Evolutionary conservation across 1,139 yeast species (phyloP), one percentile per base, ranked within the genome.

Genomic region (Yamadazyma blattariae): DNA sequence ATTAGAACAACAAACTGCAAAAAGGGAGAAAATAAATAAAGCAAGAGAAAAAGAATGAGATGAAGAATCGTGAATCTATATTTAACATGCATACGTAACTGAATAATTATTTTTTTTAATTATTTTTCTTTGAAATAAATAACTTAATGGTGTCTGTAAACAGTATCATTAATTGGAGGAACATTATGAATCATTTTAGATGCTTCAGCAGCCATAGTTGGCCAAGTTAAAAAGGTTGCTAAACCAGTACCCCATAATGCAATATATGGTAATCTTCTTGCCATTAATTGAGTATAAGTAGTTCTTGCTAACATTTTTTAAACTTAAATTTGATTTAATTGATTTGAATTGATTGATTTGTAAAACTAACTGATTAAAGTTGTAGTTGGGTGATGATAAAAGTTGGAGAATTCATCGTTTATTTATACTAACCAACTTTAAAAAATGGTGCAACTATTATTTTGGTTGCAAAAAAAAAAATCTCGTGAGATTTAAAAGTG

Each of bases 151-250:
- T 25, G 28, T 17, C 28, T 7, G 12, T 14, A 30, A 13, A 25
- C 19, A 15, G 16, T 17, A 20, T 23, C 13, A 45, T 59, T 58
- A 30, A 46, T 57, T 13, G 46, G 44, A 12, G 69, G 71, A 21
- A 54, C 71, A 31, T 56, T 25, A 40, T 55, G 45, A 22, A 39
- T 33, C 29, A 37, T 55, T 45, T 65, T 61, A 27, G 56, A 48
- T 9, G 38, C 42, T 15, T 46, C 51, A 25, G 54, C 41, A 30
- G 34, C 50, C 14, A 52, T 45, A 39, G 61, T 69, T 13, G 73
- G 72, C 71, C 72, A 66, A 16, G 60, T 61, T 39, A 67, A 56
- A 47, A 66, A 60, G 22, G 48, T 29, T 2, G 47, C 52, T n/a
- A 67, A 38, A 11, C 64, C 61, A 24, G 50, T 31, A 12, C 56